Conservation (phyloP, 805 yeast genomes). For the Candida broadrunensis region DNA sequence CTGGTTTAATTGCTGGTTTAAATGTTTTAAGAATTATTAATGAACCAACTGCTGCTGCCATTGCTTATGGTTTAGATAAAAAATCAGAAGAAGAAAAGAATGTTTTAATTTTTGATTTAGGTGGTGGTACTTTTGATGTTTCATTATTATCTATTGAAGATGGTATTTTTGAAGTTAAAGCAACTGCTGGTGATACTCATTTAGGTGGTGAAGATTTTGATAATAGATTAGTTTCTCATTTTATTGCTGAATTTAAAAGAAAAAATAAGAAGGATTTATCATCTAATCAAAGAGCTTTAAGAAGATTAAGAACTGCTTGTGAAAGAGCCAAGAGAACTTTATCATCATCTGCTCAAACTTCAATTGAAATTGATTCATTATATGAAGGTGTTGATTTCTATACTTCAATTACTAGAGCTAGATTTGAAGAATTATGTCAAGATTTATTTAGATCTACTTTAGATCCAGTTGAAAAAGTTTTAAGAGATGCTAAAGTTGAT, state of each 20-base stretch:
- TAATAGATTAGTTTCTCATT: slow-evolving; percentile 91
- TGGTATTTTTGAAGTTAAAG: slow-evolving; percentile 48
- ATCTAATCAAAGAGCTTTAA: slow-evolving; percentile 91
- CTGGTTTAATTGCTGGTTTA: slow-evolving; percentile 94
- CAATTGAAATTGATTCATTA: slow-evolving; percentile 91
- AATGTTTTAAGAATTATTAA: slow-evolving; percentile 92
- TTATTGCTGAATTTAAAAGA: slow-evolving; percentile 94
- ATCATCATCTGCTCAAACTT: slow-evolving; percentile 93
- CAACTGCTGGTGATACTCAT: slow-evolving; percentile 50
- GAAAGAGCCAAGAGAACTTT: slow-evolving; percentile 99
- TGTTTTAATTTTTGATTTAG: slow-evolving; percentile 46
- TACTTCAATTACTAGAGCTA: slow-evolving; percentile 94
- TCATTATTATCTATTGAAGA: slow-evolving; percentile 46
- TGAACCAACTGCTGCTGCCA: slow-evolving; percentile 89
- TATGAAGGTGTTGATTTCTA: slow-evolving; percentile 95
- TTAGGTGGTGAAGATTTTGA: slow-evolving; percentile 98
- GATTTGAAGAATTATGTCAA: slow-evolving; percentile 95
- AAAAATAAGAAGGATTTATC: slow-evolving; percentile 95
- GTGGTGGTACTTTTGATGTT: slow-evolving; percentile 50
- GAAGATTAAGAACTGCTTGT: slow-evolving; percentile 98
- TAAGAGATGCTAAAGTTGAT: slow-evolving; percentile 86
- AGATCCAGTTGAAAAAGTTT: slow-evolving; percentile 93
- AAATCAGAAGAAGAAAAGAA: slow-evolving; percentile 64
- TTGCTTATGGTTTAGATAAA: slow-evolving; percentile 57
- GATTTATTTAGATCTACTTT: slow-evolving; percentile 90